Conservation (phyloP, 1,284 basidiomycete genomes). For the Earliella scabrosa region DNA sequence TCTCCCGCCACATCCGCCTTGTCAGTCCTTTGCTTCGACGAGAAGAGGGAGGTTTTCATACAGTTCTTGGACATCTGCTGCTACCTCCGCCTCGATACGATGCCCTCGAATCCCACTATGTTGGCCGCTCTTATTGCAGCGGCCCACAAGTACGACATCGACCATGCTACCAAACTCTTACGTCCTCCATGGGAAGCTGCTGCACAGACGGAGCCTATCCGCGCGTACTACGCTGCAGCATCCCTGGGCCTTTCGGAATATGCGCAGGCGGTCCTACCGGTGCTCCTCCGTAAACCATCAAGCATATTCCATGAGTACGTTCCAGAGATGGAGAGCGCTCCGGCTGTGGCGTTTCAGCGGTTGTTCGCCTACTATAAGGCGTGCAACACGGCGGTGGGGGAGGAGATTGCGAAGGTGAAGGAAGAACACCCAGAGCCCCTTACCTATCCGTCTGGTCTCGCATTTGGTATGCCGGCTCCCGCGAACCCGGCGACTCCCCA, state of each 20-base stretch:
- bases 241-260: background rate
- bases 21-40: background rate
- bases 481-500: too few species aligned
- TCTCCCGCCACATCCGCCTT: background rate
- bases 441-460: too few species aligned
- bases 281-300: background rate
- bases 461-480: too few species aligned
- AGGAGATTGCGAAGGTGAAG: background rate
- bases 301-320: background rate
- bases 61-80: conserved; percentile 1
- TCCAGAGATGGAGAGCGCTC: background rate
- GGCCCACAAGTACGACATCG: background rate
- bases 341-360: background rate
- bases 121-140: background rate
- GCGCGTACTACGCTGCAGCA: background rate
- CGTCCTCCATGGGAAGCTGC: background rate
- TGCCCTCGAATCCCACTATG: background rate
- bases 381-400: background rate
- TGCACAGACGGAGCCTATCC: background rate
- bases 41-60: background rate
- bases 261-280: too few species aligned
- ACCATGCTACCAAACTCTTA: conserved; percentile 24
- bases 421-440: too few species aligned
- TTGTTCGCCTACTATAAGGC: background rate
- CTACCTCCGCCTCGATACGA: background rate